Conservation (phyloP, 164 flowering plant genomes). For the Paratinospora sagittata region DNA sequence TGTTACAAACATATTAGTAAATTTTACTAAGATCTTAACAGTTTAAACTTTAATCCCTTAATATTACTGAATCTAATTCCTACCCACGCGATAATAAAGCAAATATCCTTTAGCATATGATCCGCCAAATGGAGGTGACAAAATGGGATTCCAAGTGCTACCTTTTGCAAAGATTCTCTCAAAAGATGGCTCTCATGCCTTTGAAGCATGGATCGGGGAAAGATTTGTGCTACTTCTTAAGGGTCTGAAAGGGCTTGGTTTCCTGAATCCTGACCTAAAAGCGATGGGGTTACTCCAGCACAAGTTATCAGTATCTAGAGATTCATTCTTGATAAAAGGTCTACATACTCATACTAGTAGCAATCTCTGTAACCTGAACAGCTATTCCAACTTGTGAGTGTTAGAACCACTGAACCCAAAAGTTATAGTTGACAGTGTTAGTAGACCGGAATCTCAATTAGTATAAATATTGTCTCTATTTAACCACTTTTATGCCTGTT, state of each 20-base stretch:
- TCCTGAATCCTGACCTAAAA: neutral
- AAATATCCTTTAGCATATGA: neutral
- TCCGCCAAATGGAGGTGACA: neutral
- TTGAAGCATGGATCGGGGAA: slow-evolving; percentile 10
- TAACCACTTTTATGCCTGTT: too few relatives aligned
- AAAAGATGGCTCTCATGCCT: slow-evolving; percentile 14
- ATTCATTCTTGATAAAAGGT: neutral
- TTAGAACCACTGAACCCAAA: too few relatives aligned
- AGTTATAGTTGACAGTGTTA: too few relatives aligned
- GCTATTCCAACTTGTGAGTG: slow-evolving; percentile 1
- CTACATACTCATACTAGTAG: neutral
- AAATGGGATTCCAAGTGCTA: neutral
- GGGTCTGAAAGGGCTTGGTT: neutral
- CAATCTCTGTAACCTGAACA: slow-evolving; percentile 1
- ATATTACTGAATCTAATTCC: too few relatives aligned
- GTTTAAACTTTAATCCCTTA: too few relatives aligned
- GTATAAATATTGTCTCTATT: too few relatives aligned
- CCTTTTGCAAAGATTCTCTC: slow-evolving; percentile 18
- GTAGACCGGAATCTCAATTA: too few relatives aligned
- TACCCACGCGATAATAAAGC: too few relatives aligned
- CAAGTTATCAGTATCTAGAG: slow-evolving; percentile 4
- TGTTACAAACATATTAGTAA: too few relatives aligned
- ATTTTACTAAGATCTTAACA: too few relatives aligned
- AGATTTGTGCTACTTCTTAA: slow-evolving; percentile 1
- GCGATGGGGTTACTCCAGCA: slow-evolving; percentile 1